Evolutionary conservation across 2,329 filamentous ascomycete genomes (phyloP), one percentile per base, ranked within the genome.

Genomic region (Xylaria sp.): DNA sequence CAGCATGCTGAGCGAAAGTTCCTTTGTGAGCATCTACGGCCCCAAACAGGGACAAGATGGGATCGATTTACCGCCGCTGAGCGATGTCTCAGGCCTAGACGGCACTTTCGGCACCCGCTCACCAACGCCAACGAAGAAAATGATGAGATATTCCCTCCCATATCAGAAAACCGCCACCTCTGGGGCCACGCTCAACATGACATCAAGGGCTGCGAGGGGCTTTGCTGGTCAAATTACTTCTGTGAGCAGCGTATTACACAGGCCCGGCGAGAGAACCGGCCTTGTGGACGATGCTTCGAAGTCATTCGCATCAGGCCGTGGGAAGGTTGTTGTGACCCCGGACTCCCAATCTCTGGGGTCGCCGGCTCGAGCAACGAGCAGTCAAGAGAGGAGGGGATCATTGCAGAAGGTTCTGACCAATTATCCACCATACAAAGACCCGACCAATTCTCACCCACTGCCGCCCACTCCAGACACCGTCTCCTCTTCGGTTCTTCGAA

Each of bases 1-100:
- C 59, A 91, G 90, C 72, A 82, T 91, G 13, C 78, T 92, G 70
- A 91, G 89, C 72, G 89, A 91, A 77, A 91, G 89, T 76, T 91
- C 89, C 0, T 91, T 92, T 73, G 73, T 87, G 25, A 91, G 89
- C 73, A 82, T 92, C 0, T 92, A 92, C 65, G 89, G 89, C 50
- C 62, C 73, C 18, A 77, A 76, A 61, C 70, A 74, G 23, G 69
- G 55, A 25, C 66, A 64, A 50, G 70, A 73, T 25, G 71, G 68
- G 15, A 32, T 44, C 52, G 71, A 60, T 9, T 65, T 72, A 15
- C 69, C 60, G 48, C 66, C 69, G 10, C 34, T 72, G 34, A 73
- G 73, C 25, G 71, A 75, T 62, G 41, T 62, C 34, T 69, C 54
- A 37, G 73, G 69, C 15, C 72, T 75, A 70, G 74, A 77, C 63